A percentile compares a stretch with the other conserved stretches of the same genome.
Conservation (phyloP, 345 rosid genomes). For the Sisymbrium irio region DNA sequence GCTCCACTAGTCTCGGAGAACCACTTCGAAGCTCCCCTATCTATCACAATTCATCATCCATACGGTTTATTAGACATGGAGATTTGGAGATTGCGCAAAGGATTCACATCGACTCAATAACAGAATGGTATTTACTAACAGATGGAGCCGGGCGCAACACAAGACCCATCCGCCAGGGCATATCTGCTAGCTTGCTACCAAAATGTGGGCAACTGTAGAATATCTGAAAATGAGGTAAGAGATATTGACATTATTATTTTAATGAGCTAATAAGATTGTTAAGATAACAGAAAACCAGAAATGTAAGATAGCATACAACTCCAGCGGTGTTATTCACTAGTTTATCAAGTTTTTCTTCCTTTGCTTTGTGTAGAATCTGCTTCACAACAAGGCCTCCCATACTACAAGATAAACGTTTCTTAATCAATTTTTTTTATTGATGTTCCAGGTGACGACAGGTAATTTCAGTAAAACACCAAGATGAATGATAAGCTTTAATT, state of each 20-base stretch:
- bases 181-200: slow-evolving; percentile 96
- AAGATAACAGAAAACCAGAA: neutral
- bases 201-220: slow-evolving; percentile 99
- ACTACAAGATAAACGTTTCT: slow-evolving; percentile 48
- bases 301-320: slow-evolving; percentile 50
- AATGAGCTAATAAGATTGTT: neutral
- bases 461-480: neutral
- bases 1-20: slow-evolving; percentile 77
- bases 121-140: slow-evolving; percentile 44
- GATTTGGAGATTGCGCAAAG: neutral
- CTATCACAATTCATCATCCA: slow-evolving; percentile 37
- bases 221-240: slow-evolving; percentile 48
- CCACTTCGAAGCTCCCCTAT: slow-evolving; percentile 96
- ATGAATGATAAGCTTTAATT: neutral
- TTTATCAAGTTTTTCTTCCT: slow-evolving; percentile 65
- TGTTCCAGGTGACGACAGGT: neutral
- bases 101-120: neutral
- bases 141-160: slow-evolving; percentile 95
- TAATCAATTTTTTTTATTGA: slow-evolving; percentile 3
- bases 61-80: neutral
- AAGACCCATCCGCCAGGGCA: slow-evolving; percentile 99
- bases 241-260: neutral
- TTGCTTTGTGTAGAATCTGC: slow-evolving; percentile 89
- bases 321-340: slow-evolving; percentile 91
- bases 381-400: slow-evolving; percentile 98